Conservation (phyloP, 805 yeast species). For the Dipodascus albidus region DNA sequence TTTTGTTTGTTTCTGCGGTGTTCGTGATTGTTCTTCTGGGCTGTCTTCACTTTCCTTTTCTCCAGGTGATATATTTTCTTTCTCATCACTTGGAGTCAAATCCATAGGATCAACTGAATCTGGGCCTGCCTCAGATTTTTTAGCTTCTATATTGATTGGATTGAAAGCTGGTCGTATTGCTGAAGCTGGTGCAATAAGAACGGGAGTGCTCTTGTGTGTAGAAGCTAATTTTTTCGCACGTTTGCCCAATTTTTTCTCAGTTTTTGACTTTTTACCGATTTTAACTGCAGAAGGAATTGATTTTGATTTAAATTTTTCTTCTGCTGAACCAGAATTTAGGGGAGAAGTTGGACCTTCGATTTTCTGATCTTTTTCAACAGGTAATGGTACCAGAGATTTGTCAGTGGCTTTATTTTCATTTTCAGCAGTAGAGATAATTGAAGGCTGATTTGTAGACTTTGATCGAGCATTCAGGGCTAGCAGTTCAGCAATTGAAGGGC, state of each 20-base stretch:
- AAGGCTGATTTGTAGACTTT: neutral
- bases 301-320: neutral
- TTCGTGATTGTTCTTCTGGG: neutral
- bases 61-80: neutral
- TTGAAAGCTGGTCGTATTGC: neutral
- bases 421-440: neutral
- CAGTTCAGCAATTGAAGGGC: neutral
- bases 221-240: neutral
- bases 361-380: neutral
- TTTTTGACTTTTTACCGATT: neutral
- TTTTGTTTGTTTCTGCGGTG: neutral
- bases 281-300: neutral
- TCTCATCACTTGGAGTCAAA: neutral
- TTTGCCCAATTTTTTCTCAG: neutral
- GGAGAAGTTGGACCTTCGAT: neutral
- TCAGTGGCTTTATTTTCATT: neutral
- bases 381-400: neutral
- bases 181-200: neutral
- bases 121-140: neutral
- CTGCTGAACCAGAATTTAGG: neutral
- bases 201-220: neutral
- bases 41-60: neutral
- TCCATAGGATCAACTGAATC: neutral
- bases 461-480: neutral
- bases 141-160: neutral